Base-by-base conservation (phyloP, 148 eudicot genomes). In the Rhododendron williamsianum region DNA sequence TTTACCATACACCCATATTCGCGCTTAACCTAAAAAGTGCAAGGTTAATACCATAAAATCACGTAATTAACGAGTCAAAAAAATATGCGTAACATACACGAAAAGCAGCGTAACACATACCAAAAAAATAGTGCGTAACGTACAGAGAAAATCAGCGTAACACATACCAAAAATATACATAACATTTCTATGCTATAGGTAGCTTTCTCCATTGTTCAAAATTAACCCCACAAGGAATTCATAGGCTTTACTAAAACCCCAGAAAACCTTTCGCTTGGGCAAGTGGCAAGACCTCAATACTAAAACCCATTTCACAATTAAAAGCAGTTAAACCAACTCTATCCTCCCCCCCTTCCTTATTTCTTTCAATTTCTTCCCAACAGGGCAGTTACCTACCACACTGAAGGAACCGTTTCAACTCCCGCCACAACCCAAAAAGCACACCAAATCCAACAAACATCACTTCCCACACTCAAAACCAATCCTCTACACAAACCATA, bases 311-410 rank as follows among this genome's bases (percentile, higher is more conserved):
- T 10, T 4, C 3, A 13, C 11, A 38, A 27, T 27, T 38, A 25
- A 23, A 23, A 18, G 27, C 33, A 78, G 30, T 23, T 78, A 43
- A 77, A 86, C 88, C 81, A 86, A 54, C 88, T 78, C 63, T 33
- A 51, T 46, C 30, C 41, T 46, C 30, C 41, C 16, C 43, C 69
- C 51, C 2, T 27, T 27, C 13, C 9, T 30, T 43, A 21, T 41
- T 21, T 10, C n/a, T 65, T 69, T 27, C 35, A 18, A 65, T 45
- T 45, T 76, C 76, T 49, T 58, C 65, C 23, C 18, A 4, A 1
- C 7, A 1, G 56, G 83, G 79, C 83, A 89, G 81, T 85, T 87
- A 87, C 87, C 89, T 85, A 89, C 87, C 79, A 79, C 86, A 72
- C 86, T 83, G 48, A 87, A 51, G 60, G 56, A 83, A 81, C 82